These are phyloP conservation scores for Trichoderma atrobrunneum DNA, from an alignment of 2,329 filamentous ascomycete genomes.

Conservation along the genomic window DNA sequence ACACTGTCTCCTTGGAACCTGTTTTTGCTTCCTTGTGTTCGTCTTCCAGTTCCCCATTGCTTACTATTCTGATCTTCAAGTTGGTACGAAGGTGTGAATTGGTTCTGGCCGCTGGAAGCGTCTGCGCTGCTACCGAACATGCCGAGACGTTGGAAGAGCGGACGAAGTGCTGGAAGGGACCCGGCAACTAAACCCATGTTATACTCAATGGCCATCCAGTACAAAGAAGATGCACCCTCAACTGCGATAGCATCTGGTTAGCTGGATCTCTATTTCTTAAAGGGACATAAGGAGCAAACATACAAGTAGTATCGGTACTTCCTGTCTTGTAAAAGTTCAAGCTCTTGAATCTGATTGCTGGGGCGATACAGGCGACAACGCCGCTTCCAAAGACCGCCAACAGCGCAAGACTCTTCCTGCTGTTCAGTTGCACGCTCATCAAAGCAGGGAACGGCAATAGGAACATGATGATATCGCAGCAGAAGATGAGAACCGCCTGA, in stretches of 20 bases:
- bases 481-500: background rate
- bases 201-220: constrained; percentile 7
- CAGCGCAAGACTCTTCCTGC: background rate
- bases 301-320: background rate
- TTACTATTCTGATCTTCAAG: background rate
- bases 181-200: background rate
- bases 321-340: constrained; percentile 1
- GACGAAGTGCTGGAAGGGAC: background rate
- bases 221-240: background rate
- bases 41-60: background rate
- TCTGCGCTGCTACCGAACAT: background rate
- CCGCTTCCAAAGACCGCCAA: background rate
- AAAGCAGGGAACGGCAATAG: background rate
- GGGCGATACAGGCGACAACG: background rate
- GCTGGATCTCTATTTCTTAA: background rate
- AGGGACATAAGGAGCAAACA: background rate
- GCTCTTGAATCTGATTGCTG: background rate
- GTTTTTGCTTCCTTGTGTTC: background rate
- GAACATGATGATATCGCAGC: constrained; percentile 1
- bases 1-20: constrained; percentile 2
- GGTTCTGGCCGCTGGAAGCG: background rate
- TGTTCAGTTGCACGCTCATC: background rate
- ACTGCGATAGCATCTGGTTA: background rate
- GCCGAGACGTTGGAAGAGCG: background rate
- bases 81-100: background rate